These are phyloP conservation scores for Trichosporon inkin DNA, from an alignment of 1,284 basidiomycete species.

Conservation along the genomic window DNA sequence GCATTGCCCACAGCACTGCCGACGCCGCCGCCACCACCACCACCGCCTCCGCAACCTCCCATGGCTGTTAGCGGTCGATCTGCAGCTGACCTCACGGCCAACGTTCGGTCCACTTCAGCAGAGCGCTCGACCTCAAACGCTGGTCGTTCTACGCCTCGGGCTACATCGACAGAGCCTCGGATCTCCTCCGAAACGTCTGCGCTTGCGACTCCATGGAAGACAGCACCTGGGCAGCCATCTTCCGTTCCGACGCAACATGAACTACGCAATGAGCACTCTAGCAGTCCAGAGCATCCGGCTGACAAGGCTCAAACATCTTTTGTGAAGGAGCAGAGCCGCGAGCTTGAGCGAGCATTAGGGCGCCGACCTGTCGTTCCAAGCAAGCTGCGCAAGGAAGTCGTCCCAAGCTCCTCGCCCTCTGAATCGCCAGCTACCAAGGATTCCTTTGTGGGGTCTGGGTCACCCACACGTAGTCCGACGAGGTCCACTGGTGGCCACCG, in stretches of 20 bases:
- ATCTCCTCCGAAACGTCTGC: too few species aligned
- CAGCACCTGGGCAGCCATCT: too few species aligned
- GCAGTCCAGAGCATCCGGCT: background rate
- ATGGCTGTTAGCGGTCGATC: background rate
- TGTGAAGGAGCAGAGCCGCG: background rate
- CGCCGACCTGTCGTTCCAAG: background rate
- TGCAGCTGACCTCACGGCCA: too few species aligned
- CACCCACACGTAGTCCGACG: background rate
- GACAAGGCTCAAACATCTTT: background rate
- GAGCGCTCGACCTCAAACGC: too few species aligned
- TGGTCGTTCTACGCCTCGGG: too few species aligned
- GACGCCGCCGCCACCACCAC: background rate
- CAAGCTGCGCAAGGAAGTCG: background rate
- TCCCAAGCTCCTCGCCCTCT: background rate
- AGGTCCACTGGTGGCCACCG: background rate
- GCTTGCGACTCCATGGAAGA: too few species aligned
- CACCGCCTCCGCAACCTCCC: background rate
- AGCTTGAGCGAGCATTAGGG: background rate
- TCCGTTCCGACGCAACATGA: too few species aligned
- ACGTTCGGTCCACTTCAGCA: too few species aligned
- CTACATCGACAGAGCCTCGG: too few species aligned
- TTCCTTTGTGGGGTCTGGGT: background rate
- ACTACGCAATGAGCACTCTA: background rate
- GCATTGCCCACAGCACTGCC: background rate
- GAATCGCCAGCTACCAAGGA: background rate